Evolutionary conservation across 139 green algal species (phyloP).

Genomic region (Chlamydomonas sphaeroides): DNA sequence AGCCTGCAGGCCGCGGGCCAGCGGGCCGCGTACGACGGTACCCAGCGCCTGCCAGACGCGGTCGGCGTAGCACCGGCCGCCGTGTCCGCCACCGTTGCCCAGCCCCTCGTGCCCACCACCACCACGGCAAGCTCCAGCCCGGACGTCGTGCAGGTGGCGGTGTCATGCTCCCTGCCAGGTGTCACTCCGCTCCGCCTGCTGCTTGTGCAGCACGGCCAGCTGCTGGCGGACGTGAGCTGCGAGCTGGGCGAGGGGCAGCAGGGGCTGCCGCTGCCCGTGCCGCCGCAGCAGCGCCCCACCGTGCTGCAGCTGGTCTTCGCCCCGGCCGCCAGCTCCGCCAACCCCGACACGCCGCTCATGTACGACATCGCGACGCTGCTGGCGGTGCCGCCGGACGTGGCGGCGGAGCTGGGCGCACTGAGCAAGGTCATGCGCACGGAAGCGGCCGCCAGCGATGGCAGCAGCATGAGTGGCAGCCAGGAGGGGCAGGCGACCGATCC

Average conservation of each 20-base stretch:
- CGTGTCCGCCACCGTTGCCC: too few relatives aligned
- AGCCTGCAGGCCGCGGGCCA: too few relatives aligned
- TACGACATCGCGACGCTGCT: not conserved
- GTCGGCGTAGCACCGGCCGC: too few relatives aligned
- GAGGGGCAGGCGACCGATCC: slow-evolving; percentile 6
- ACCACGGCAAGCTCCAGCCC: too few relatives aligned
- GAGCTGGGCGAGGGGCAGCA: not conserved
- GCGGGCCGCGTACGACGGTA: too few relatives aligned
- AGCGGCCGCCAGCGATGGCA: not conserved
- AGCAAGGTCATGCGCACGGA: slow-evolving; percentile 6
- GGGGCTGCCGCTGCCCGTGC: not conserved
- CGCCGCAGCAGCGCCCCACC: not conserved
- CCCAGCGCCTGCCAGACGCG: too few relatives aligned
- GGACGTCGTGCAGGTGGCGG: too few relatives aligned
- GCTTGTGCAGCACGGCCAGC: not conserved
- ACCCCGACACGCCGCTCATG: not conserved
- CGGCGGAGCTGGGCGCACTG: not conserved
- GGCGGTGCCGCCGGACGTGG: not conserved
- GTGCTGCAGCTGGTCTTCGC: not conserved
- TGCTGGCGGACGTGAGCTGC: not conserved
- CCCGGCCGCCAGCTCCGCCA: not conserved
- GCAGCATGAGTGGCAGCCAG: not conserved
- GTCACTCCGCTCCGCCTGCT: not conserved
- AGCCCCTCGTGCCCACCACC: too few relatives aligned
- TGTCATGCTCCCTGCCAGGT: too few relatives aligned